Percentiles rank a stretch among this genome's conserved stretches.
phyloP scores from a whole-genome alignment of 163 green algal genomes.

The Trebouxia gelatinosa region DNA sequence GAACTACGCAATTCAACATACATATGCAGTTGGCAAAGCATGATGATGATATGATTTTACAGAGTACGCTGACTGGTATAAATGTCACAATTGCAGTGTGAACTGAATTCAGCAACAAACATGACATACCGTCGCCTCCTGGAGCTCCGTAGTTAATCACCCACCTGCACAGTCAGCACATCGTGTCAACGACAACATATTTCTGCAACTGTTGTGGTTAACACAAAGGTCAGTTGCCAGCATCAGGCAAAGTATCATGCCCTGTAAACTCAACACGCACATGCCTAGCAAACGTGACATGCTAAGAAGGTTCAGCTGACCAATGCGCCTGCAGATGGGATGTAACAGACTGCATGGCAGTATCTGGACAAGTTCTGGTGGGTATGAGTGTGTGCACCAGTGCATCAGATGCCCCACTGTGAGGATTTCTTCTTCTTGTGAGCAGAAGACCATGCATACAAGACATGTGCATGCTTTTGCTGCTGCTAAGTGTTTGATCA shows the following conservation, averaged over 20 bases:
- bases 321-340: not conserved
- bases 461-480: no score
- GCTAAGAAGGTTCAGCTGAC: not conserved
- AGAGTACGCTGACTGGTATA: not conserved
- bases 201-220: not conserved
- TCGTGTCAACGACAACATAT: not conserved
- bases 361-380: no score
- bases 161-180: conserved; percentile 39
- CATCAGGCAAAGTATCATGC: not conserved
- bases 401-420: no score
- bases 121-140: conserved; percentile 53
- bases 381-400: no score
- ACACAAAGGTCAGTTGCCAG: not conserved
- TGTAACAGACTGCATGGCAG: no score
- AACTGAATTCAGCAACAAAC: not conserved
- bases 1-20: not conserved
- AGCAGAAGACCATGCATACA: no score
- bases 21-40: not conserved
- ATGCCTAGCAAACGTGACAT: not conserved
- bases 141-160: conserved; percentile 56
- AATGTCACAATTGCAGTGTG: not conserved
- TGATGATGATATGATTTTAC: not conserved
- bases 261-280: not conserved
- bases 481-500: no score
- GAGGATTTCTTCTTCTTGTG: no score